A percentile compares a stretch with the other conserved stretches of the same genome.
These are phyloP conservation scores for Combretum micranthum DNA, from an alignment of 345 rosid species.

Conservation along the genomic window DNA sequence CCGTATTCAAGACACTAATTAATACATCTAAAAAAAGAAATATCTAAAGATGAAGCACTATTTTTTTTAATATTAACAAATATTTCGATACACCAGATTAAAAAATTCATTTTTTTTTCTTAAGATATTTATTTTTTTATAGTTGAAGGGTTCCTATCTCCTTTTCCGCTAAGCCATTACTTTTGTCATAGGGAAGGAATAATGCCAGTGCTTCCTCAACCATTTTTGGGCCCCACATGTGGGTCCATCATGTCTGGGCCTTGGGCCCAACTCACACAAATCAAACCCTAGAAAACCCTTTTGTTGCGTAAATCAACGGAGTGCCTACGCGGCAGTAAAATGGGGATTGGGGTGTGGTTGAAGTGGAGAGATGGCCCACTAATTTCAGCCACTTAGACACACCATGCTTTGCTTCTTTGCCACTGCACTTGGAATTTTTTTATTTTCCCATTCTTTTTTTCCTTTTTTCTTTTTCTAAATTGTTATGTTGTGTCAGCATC, in stretches of 20 bases:
- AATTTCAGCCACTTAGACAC: conserved; percentile 23
- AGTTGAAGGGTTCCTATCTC: conserved; percentile 36
- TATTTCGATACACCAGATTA: too few species aligned
- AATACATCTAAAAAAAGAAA: too few species aligned
- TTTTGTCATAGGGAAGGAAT: conserved; percentile 51
- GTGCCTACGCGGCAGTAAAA: conserved; percentile 31
- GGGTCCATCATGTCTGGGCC: conserved; percentile 39
- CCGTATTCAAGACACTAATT: too few species aligned
- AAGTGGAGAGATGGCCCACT: conserved; percentile 51
- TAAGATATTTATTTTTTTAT: background rate
- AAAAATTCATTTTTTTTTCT: conserved; percentile 5
- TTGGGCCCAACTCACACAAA: conserved; percentile 3
- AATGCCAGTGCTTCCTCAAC: conserved; percentile 33
- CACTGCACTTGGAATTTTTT: too few species aligned
- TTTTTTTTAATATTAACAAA: too few species aligned
- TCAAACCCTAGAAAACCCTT: background rate
- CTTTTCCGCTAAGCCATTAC: conserved; percentile 34
- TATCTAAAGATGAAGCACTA: too few species aligned
- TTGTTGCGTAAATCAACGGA: conserved; percentile 36
- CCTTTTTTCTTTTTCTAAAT: too few species aligned
- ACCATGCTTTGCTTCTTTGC: background rate
- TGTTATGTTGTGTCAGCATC: too few species aligned
- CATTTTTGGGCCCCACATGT: conserved; percentile 43
- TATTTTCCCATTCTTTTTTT: too few species aligned
- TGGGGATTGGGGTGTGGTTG: conserved; percentile 33